Conservation (phyloP, 208 protist species). For the Trypanosomatidae sp. region DNA sequence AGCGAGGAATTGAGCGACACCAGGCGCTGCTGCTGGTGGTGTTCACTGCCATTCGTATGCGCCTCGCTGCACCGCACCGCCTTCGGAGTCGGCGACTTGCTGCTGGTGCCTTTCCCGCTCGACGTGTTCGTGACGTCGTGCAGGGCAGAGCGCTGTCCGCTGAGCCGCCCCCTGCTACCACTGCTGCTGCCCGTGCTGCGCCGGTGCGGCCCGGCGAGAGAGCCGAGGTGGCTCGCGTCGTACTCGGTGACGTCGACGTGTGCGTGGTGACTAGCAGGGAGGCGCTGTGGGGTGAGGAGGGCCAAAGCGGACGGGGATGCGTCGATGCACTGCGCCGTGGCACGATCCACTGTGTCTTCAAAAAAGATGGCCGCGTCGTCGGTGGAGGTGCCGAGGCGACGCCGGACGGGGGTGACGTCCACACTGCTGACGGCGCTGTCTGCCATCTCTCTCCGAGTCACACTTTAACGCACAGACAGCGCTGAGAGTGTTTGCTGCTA, state of each 20-base stretch:
- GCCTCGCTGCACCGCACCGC: conserved; percentile 22
- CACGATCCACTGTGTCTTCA: conserved; percentile 79
- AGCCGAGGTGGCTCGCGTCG: conserved; percentile 51
- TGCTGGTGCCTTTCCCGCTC: not conserved
- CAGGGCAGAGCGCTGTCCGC: conserved; percentile 17
- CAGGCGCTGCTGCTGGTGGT: conserved; percentile 4
- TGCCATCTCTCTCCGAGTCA: too few relatives aligned
- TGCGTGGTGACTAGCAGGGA: conserved; percentile 22
- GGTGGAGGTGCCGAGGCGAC: conserved; percentile 64
- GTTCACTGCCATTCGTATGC: too few relatives aligned
- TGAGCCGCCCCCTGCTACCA: conserved; percentile 10
- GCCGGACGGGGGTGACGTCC: conserved; percentile 36
- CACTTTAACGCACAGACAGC: too few relatives aligned
- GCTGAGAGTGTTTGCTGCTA: too few relatives aligned
- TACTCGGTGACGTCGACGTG: conserved; percentile 78
- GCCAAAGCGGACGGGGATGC: conserved; percentile 66
- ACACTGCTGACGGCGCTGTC: too few relatives aligned
- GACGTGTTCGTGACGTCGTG: conserved; percentile 47
- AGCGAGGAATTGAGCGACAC: conserved; percentile 28
- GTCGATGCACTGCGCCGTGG: conserved; percentile 70
- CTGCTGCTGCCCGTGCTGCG: conserved; percentile 7
- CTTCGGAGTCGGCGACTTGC: conserved; percentile 61
- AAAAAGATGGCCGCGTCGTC: conserved; percentile 86
- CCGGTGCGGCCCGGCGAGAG: conserved; percentile 2
- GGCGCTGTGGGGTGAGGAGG: conserved; percentile 73